Evolutionary conservation across 2,329 filamentous ascomycete genomes (phyloP), one percentile per base, ranked within the genome.

Genomic region (Diaporthe humulicola): DNA sequence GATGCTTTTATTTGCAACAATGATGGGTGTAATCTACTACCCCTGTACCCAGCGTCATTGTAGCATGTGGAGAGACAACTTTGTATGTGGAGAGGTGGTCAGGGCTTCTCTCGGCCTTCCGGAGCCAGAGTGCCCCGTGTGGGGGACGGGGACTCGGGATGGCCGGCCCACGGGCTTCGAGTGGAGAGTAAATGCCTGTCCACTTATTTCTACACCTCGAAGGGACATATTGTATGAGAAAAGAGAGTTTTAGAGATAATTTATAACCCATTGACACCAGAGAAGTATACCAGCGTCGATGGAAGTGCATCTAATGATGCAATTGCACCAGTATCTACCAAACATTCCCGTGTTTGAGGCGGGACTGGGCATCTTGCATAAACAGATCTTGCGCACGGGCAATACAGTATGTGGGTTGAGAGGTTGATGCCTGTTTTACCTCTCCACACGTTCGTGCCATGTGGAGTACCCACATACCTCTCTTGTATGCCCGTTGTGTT

Each of bases 391-490:
- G n/a, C n/a, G n/a, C n/a, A n/a, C n/a, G n/a, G n/a, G n/a, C n/a
- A n/a, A n/a, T n/a, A n/a, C n/a, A 22, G 56, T n/a, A 9, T 5
- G 54, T 57, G 17, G 54, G 30, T 4, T 9, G n/a, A 57, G 15
- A 42, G 22, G 10, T 25, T 22, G 1, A 45, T 12, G 38, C 25
- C 28, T 61, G 38, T 30, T 28, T 4, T 64, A 64, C 58, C 38
- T 64, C 58, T 64, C 58, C 58, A 64, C 58, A 64, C 58, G 58
- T 45, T 64, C 58, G 38, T 45, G 22, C n/a, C 9, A 15, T 36
- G 28, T 42, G 25, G 42, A 30, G 58, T 42, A 45, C 19, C 58
- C 38, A 45, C 58, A 42, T 15, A 30, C 15, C 25, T 40, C 36
- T 61, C 38, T 45, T 6, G 19, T 38, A 36, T 25, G 15, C 4